Percentiles rank a stretch among this genome's conserved stretches.
Evolutionary conservation across 163 green algal species (phyloP).

Genomic region (Prototheca cutis): DNA sequence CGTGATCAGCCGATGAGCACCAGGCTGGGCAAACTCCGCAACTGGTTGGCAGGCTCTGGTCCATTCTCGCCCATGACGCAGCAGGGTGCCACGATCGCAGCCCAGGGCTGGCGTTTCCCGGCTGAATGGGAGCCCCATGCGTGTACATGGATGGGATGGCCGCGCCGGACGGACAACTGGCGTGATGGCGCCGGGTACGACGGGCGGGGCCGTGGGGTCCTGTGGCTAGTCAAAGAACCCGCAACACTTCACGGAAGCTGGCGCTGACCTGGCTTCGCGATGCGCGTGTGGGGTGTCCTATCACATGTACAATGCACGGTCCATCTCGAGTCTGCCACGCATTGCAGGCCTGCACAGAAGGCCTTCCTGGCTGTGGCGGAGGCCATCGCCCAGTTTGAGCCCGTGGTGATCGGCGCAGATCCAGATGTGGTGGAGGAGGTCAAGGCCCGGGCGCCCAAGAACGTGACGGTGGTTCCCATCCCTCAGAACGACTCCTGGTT

Average conservation of each 20-base stretch:
- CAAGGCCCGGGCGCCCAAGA: background rate
- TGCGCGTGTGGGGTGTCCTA: no score
- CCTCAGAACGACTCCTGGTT: constrained; percentile 42
- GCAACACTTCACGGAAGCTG: no score
- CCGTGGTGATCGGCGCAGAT: constrained; percentile 39
- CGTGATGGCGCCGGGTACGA: constrained; percentile 31
- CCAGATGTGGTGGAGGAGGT: constrained; percentile 6
- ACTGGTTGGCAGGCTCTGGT: no score
- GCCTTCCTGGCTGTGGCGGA: constrained; percentile 41
- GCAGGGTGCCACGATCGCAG: background rate
- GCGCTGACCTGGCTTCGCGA: no score
- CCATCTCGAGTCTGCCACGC: no score
- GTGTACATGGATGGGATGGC: constrained; percentile 59
- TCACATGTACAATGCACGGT: no score
- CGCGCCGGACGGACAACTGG: constrained; percentile 53
- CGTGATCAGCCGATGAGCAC: no score
- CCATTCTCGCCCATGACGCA: background rate
- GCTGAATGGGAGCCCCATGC: constrained; percentile 50
- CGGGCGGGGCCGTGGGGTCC: no score
- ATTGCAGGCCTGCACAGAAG: constrained; percentile 27
- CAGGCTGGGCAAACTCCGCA: no score
- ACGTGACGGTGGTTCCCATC: constrained; percentile 28
- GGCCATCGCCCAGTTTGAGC: constrained; percentile 53
- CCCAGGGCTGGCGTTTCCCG: constrained; percentile 31
- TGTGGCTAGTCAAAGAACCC: no score